Conservation (phyloP, 208 protist species). For the Wallacemonas sp. region DNA sequence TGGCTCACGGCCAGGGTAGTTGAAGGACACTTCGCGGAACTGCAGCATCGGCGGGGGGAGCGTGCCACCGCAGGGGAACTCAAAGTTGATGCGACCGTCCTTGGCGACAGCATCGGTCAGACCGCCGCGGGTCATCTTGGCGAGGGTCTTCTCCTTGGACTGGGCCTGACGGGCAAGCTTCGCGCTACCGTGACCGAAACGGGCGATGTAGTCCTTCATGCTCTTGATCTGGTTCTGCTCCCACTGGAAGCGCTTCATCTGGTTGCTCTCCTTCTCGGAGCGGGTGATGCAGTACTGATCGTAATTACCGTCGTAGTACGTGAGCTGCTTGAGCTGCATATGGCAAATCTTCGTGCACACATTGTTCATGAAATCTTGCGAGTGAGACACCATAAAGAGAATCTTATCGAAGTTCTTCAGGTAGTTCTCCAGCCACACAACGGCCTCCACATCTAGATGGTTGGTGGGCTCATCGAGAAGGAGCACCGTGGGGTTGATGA, state of each 20-base stretch:
- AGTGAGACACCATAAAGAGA: constrained; percentile 96
- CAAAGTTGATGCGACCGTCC: constrained; percentile 84
- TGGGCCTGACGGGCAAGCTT: constrained; percentile 96
- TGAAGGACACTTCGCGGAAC: constrained; percentile 93
- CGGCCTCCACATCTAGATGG: constrained; percentile 96
- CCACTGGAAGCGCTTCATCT: constrained; percentile 95
- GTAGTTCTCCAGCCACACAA: constrained; percentile 97
- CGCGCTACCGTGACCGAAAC: constrained; percentile 94
- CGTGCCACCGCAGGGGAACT: constrained; percentile 76
- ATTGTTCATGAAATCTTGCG: constrained; percentile 97
- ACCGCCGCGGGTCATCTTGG: constrained; percentile 93
- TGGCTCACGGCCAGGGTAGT: constrained; percentile 83
- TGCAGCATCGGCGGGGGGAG: constrained; percentile 94
- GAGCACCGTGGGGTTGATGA: constrained; percentile 93
- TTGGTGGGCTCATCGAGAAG: constrained; percentile 99
- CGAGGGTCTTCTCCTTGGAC: constrained; percentile 94
- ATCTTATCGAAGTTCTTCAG: constrained; percentile 93
- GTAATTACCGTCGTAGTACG: constrained; percentile 96
- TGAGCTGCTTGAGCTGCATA: constrained; percentile 86
- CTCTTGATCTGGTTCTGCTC: constrained; percentile 97
- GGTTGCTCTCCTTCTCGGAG: constrained; percentile 93
- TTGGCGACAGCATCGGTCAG: constrained; percentile 91
- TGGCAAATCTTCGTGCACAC: constrained; percentile 97
- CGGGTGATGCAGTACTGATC: constrained; percentile 94
- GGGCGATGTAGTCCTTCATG: constrained; percentile 97